These are phyloP conservation scores for Clitopilus hobsonii DNA, from an alignment of 768 basidiomycete genomes.

Conservation along the genomic window DNA sequence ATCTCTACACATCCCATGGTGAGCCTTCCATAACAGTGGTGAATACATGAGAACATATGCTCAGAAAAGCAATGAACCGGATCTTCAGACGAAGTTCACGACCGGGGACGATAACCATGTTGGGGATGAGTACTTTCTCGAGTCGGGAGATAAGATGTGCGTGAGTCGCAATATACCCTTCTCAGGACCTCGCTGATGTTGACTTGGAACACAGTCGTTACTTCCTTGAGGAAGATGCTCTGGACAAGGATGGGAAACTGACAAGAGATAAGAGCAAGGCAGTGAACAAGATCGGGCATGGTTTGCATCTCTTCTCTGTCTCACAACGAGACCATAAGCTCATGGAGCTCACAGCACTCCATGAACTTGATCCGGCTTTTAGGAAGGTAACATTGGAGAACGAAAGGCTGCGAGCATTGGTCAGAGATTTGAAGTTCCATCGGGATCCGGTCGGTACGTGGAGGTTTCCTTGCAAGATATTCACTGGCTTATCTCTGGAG, in stretches of 20 bases:
- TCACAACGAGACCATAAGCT: neutral
- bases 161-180: slow-evolving; percentile 8
- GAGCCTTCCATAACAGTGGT: slow-evolving; percentile 18
- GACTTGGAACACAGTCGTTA: slow-evolving; percentile 45
- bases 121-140: slow-evolving; percentile 91
- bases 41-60: too few relatives aligned
- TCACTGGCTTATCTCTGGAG: neutral
- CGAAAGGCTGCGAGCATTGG: slow-evolving; percentile 60
- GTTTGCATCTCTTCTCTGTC: slow-evolving; percentile 28
- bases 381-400: slow-evolving; percentile 79
- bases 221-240: slow-evolving; percentile 89
- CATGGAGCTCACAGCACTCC: slow-evolving; percentile 50
- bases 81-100: slow-evolving; percentile 78
- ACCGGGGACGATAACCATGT: slow-evolving; percentile 74
- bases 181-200: neutral
- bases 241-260: slow-evolving; percentile 66
- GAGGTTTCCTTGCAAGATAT: neutral
- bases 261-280: slow-evolving; percentile 66
- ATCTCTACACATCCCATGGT: slow-evolving; percentile 80
- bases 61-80: neutral
- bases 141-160: slow-evolving; percentile 86
- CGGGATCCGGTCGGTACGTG: slow-evolving; percentile 74
- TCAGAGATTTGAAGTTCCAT: slow-evolving; percentile 77
- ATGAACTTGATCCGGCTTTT: slow-evolving; percentile 82
- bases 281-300: slow-evolving; percentile 95